These are phyloP conservation scores for Gossypium rotundifolium DNA, from an alignment of 345 rosid genomes.

Conservation along the genomic window DNA sequence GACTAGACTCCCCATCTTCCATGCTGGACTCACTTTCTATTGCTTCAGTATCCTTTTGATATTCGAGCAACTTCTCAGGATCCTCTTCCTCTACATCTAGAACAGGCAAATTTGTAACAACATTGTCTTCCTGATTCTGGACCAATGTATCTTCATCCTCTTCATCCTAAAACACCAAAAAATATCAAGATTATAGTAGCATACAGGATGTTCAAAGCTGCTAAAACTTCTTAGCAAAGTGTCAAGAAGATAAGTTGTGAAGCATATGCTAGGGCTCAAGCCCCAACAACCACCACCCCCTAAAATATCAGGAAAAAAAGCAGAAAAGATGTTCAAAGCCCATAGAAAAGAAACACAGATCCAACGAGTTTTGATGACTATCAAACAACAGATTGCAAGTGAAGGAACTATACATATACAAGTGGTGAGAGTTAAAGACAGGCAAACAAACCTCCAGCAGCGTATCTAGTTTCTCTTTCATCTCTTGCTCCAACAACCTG, in stretches of 20 bases:
- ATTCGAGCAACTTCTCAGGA: constrained; percentile 21
- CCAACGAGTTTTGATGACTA: neutral
- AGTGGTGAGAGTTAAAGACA: neutral
- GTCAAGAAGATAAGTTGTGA: neutral
- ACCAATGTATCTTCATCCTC: constrained; percentile 2
- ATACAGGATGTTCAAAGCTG: constrained; percentile 4
- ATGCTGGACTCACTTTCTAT: constrained; percentile 16
- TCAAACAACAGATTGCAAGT: constrained; percentile 5
- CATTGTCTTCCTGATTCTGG: constrained; percentile 22
- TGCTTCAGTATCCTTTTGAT: constrained; percentile 29
- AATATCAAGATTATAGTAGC: neutral
- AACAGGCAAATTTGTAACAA: constrained; percentile 19
- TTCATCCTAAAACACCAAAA: constrained; percentile 29
- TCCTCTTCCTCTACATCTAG: constrained; percentile 27
- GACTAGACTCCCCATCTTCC: constrained; percentile 29
- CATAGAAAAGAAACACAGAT: neutral
- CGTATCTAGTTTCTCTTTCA: constrained; percentile 36
- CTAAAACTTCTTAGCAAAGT: neutral
- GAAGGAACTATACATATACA: neutral
- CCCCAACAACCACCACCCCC: neutral
- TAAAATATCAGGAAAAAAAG: neutral
- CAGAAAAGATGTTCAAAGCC: neutral
- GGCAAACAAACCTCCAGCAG: constrained; percentile 42
- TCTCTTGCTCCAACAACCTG: constrained; percentile 55
- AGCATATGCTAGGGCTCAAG: neutral